Evolutionary conservation across 345 rosid species (phyloP), one percentile per base, ranked within the genome.

Genomic region (Melaleuca alternifolia): DNA sequence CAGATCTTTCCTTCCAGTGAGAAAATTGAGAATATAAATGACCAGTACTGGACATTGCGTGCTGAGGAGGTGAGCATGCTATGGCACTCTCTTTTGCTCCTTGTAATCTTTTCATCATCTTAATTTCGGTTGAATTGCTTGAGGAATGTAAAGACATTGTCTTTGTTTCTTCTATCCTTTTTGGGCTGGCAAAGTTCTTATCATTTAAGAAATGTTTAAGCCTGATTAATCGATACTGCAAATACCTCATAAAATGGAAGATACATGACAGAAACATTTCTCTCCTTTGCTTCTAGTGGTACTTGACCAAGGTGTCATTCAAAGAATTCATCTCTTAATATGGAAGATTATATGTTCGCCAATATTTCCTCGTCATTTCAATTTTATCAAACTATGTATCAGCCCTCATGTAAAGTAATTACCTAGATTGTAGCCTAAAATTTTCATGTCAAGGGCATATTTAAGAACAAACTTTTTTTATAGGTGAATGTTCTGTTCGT

Each of bases 31-130:
- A 97, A 95, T 87, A 97, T 97, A 86, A 96, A 96, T 94, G 99
- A 97, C 87, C 98, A 96, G 89, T 97, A 96, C 89, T 97, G 99
- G 99, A 97, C 99, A 56, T 87, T 97, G 65, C 97, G 99, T 23
- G 99, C 98, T 85, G 99, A 97, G 87, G 99, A 97, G 99, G 99
- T 89, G 91, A 87, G 89, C 90, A 37, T 71, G 81, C 81, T 21
- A 37, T 75, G 37, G 51, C 56, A 51, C 54, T 11, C 84, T 21
- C 71, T 51, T 33, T 88, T 87, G 88, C 51, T 75, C 79, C 16
- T 71, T 12, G 52, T 44, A 20, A 48, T 75, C 71, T 57, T 24
- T 7, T 33, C 48, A 18, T 71, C 81, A 71, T 37, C 81, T 71
- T 71, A 71, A 28, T 26, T 54, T 86, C 26, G 18, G 20, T 56